These are phyloP conservation scores for Paxillus rubicundulus DNA, from an alignment of 768 basidiomycete genomes.

Conservation along the genomic window DNA sequence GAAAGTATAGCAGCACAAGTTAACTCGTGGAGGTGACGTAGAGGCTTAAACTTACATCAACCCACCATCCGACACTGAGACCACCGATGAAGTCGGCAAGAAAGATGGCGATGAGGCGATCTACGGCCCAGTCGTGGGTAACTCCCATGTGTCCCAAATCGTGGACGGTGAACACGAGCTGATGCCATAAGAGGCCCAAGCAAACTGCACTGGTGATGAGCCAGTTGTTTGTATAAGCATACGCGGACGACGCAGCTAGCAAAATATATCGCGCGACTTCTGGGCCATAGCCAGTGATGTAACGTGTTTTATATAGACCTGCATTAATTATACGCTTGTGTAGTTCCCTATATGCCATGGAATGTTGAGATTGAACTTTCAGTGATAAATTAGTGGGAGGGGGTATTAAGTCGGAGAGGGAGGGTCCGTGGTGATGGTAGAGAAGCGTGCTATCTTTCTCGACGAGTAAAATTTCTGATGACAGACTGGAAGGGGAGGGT, in stretches of 20 bases:
- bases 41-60: conserved; percentile 66
- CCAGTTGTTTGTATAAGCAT: conserved; percentile 63
- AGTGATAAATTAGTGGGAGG: conserved; percentile 54
- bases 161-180: conserved; percentile 88
- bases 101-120: conserved; percentile 75
- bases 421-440: conserved; percentile 37
- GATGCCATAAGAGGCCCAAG: conserved; percentile 93
- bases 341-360: conserved; percentile 75
- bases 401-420: conserved; percentile 45
- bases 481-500: conserved; percentile 31
- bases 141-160: conserved; percentile 96
- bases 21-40: background rate
- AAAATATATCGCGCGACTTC: conserved; percentile 78
- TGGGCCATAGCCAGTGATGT: conserved; percentile 84
- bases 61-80: conserved; percentile 97
- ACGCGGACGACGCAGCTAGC: conserved; percentile 56
- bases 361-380: conserved; percentile 61
- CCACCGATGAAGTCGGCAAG: conserved; percentile 90
- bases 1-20: conserved; percentile 2
- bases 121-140: conserved; percentile 80
- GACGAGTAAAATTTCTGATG: conserved; percentile 64
- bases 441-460: conserved; percentile 34
- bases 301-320: conserved; percentile 83
- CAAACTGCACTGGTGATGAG: conserved; percentile 71
- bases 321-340: conserved; percentile 71